phyloP scores from a whole-genome alignment of 106 monocot species.

The Narthecium ossifragum region DNA sequence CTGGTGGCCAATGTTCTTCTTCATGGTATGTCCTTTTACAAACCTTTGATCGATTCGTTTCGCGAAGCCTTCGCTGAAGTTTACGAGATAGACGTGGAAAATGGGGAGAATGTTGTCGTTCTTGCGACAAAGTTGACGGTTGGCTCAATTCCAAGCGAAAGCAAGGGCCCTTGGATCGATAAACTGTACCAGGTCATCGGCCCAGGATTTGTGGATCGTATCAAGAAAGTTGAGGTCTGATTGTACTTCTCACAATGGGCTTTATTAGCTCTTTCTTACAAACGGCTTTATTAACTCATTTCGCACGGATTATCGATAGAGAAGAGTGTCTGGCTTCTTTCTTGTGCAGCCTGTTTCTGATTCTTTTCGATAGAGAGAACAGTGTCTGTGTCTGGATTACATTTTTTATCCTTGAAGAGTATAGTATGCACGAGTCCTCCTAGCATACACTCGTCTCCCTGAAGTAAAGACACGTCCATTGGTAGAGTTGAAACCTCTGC shows the following conservation, averaged over 20 bases:
- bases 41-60: conserved; percentile 31
- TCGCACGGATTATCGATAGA: no score
- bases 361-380: not conserved
- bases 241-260: not conserved
- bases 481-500: no score
- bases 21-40: conserved; percentile 15
- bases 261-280: not conserved
- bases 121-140: conserved; percentile 28
- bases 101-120: conserved; percentile 74
- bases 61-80: conserved; percentile 50
- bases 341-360: no score
- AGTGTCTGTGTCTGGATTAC: no score
- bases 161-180: conserved; percentile 1
- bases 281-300: not conserved
- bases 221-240: conserved; percentile 44
- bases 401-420: no score
- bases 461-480: no score
- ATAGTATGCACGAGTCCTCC: no score
- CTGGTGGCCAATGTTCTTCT: conserved; percentile 71
- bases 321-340: no score
- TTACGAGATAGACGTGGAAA: conserved; percentile 59
- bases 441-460: no score
- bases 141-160: not conserved
- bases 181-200: conserved; percentile 31
- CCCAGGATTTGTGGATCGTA: conserved; percentile 11